These are phyloP conservation scores for Candida glaebosa DNA, from an alignment of 805 yeast species.

Conservation along the genomic window DNA sequence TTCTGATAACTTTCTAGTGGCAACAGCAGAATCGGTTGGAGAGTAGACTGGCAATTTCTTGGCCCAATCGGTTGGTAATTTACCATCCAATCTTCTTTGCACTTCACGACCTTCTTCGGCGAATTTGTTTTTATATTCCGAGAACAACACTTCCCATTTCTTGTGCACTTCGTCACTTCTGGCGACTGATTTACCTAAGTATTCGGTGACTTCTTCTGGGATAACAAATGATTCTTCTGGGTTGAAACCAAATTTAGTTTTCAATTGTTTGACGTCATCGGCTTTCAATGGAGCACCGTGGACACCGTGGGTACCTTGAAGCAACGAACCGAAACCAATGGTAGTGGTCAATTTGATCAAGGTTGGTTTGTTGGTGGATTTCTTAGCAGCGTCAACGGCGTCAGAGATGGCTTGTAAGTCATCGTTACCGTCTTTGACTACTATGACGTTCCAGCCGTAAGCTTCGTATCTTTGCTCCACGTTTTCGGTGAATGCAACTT, in stretches of 20 bases:
- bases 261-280: slow-evolving; percentile 87
- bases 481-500: slow-evolving; percentile 89
- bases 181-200: slow-evolving; percentile 53
- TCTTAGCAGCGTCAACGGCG: slow-evolving; percentile 82
- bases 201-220: slow-evolving; percentile 77
- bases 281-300: slow-evolving; percentile 96
- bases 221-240: slow-evolving; percentile 77
- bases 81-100: slow-evolving; percentile 68
- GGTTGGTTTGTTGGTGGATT: slow-evolving; percentile 78
- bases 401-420: slow-evolving; percentile 67
- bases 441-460: slow-evolving; percentile 88
- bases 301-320: slow-evolving; percentile 83
- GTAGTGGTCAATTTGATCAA: slow-evolving; percentile 84
- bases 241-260: slow-evolving; percentile 81
- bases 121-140: slow-evolving; percentile 60
- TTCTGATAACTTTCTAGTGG: slow-evolving; percentile 94
- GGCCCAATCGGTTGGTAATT: slow-evolving; percentile 84
- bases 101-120: slow-evolving; percentile 79
- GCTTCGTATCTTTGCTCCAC: slow-evolving; percentile 80
- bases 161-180: slow-evolving; percentile 66
- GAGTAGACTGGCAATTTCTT: slow-evolving; percentile 74
- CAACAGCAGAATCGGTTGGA: slow-evolving; percentile 75
- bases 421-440: slow-evolving; percentile 76
- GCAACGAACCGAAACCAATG: slow-evolving; percentile 89
- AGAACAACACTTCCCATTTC: slow-evolving; percentile 70